Conservation (phyloP, 495 filamentous ascomycete genomes). For the Cryomyces minteri region DNA sequence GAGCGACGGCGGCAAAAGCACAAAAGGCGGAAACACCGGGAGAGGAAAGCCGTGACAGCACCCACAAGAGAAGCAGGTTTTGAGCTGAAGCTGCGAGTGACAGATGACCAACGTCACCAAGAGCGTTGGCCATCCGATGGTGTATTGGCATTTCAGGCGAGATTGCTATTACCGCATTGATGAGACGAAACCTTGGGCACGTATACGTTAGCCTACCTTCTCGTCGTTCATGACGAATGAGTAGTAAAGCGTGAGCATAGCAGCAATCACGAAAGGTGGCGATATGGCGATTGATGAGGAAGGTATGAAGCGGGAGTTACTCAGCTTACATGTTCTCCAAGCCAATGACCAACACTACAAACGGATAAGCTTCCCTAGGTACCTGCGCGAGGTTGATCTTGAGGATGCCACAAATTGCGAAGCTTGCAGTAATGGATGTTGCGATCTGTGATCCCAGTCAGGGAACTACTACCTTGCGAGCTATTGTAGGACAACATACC, state of each 20-base stretch:
- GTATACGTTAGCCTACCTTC: neutral
- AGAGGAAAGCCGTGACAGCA: slow-evolving; percentile 36
- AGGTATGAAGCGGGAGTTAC: neutral
- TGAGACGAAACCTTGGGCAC: slow-evolving; percentile 33
- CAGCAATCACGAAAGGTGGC: neutral
- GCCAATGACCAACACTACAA: slow-evolving; percentile 51
- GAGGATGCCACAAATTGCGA: slow-evolving; percentile 20
- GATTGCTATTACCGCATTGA: slow-evolving; percentile 48
- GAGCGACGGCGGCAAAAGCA: slow-evolving; percentile 46
- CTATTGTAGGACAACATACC: slow-evolving; percentile 9
- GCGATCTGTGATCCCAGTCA: slow-evolving; percentile 27
- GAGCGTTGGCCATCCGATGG: slow-evolving; percentile 41
- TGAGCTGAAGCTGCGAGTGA: slow-evolving; percentile 39
- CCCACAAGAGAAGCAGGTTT: slow-evolving; percentile 37
- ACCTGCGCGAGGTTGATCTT: slow-evolving; percentile 22
- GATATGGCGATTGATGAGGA: neutral
- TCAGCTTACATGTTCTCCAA: slow-evolving; percentile 42
- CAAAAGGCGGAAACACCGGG: slow-evolving; percentile 50
- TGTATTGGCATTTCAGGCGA: slow-evolving; percentile 40
- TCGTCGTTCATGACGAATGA: neutral
- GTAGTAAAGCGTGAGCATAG: neutral
- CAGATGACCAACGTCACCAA: slow-evolving; percentile 49
- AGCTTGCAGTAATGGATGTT: slow-evolving; percentile 35
- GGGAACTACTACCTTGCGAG: neutral
- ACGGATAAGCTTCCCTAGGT: slow-evolving; percentile 37